phyloP scores from a whole-genome alignment of 192 early-diverging fungal species.

The Cladochytrium replicatum region DNA sequence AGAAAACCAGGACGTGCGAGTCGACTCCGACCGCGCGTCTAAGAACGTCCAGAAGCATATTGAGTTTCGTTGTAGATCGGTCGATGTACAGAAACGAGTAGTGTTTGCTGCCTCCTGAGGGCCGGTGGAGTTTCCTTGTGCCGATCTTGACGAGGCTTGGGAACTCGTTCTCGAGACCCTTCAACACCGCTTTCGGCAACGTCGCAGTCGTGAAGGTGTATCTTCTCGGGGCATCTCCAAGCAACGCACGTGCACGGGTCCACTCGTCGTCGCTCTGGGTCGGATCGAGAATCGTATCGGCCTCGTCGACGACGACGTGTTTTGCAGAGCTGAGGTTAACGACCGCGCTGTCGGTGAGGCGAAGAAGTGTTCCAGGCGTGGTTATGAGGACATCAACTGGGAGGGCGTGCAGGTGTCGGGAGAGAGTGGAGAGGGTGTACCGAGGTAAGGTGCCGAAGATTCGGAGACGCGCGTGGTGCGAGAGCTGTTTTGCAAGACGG shows the following conservation, averaged over 20 bases:
- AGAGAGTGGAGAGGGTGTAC: constrained; percentile 39
- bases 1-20: constrained; percentile 74
- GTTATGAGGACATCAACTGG: constrained; percentile 79
- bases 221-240: constrained; percentile 36
- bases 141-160: no score
- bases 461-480: constrained; percentile 60
- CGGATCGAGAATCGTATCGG: constrained; percentile 59
- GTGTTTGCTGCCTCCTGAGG: constrained; percentile 71
- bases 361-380: constrained; percentile 61
- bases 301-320: constrained; percentile 84
- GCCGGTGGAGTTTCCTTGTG: constrained; percentile 62
- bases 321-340: constrained; percentile 53
- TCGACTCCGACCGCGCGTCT: constrained; percentile 44
- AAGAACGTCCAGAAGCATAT: constrained; percentile 61
- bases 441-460: constrained; percentile 51
- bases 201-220: constrained; percentile 67
- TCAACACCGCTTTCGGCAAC: no score
- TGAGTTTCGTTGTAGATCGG: constrained; percentile 54
- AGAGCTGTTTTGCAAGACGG: constrained; percentile 56
- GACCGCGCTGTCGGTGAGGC: constrained; percentile 37
- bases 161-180: no score
- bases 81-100: constrained; percentile 56
- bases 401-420: constrained; percentile 35
- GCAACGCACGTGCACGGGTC: constrained; percentile 50
- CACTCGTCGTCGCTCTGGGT: constrained; percentile 53